These are phyloP conservation scores for Syzygium grande DNA, from an alignment of 345 rosid species.

Conservation along the genomic window DNA sequence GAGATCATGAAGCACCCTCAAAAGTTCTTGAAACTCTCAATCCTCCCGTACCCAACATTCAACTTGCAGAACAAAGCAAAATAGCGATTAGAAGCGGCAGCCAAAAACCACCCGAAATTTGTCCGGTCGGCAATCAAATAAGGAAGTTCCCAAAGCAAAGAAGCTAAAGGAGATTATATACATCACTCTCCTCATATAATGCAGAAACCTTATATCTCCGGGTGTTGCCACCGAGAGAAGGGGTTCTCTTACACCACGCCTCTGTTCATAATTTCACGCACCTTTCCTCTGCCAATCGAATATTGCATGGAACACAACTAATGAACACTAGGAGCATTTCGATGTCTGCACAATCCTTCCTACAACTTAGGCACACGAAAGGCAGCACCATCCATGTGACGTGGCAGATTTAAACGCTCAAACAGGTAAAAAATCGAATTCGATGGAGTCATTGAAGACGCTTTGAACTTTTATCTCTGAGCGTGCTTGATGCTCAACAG, in stretches of 20 bases:
- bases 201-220: not conserved
- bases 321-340: too few species aligned
- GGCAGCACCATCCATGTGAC: too few species aligned
- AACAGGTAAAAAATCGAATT: too few species aligned
- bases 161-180: not conserved
- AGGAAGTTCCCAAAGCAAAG: not conserved
- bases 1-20: not conserved
- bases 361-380: too few species aligned
- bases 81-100: not conserved
- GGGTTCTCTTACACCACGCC: too few species aligned
- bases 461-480: too few species aligned
- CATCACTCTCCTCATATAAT: not conserved
- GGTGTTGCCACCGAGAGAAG: not conserved
- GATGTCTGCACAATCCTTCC: too few species aligned
- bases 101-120: not conserved
- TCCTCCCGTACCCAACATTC: not conserved
- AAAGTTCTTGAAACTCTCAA: not conserved
- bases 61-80: not conserved
- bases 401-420: too few species aligned
- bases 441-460: too few species aligned
- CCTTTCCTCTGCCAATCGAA: not conserved
- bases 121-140: not conserved
- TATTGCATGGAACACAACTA: too few species aligned
- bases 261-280: not conserved
- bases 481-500: too few species aligned